These are phyloP conservation scores for Raffaelea albimanens DNA, from an alignment of 2,329 filamentous ascomycete species.

Conservation along the genomic window DNA sequence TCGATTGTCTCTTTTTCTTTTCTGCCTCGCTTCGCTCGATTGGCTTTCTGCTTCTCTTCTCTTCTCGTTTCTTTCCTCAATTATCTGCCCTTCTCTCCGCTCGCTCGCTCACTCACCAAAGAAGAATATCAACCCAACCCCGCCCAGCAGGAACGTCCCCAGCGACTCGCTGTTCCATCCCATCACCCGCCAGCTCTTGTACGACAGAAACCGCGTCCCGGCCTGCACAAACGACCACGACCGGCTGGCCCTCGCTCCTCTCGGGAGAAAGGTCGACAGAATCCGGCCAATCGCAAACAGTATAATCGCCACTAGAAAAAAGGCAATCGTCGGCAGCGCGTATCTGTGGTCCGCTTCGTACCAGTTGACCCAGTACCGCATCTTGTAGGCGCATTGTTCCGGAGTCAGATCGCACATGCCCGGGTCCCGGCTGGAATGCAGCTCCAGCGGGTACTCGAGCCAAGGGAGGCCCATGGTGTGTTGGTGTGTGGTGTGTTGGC, in stretches of 20 bases:
- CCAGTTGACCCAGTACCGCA: conserved; percentile 27
- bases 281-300: neutral
- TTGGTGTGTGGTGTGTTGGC: too few species aligned
- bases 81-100: too few species aligned
- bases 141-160: neutral
- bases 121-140: conserved; percentile 2
- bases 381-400: conserved; percentile 35
- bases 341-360: conserved; percentile 5
- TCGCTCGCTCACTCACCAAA: neutral
- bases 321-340: conserved; percentile 2
- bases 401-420: conserved; percentile 25
- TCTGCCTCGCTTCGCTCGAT: too few species aligned
- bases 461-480: conserved; percentile 16
- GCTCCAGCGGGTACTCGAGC: conserved; percentile 29
- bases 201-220: too few species aligned
- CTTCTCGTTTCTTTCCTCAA: too few species aligned
- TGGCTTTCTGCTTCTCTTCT: too few species aligned
- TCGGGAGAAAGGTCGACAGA: neutral
- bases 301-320: neutral
- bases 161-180: too few species aligned
- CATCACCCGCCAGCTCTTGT: too few species aligned
- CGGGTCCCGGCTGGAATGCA: conserved; percentile 25
- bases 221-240: too few species aligned
- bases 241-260: too few species aligned
- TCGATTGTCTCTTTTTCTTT: too few species aligned